phyloP scores from a whole-genome alignment of 148 eudicot species.

The Amaranthus cruentus region DNA sequence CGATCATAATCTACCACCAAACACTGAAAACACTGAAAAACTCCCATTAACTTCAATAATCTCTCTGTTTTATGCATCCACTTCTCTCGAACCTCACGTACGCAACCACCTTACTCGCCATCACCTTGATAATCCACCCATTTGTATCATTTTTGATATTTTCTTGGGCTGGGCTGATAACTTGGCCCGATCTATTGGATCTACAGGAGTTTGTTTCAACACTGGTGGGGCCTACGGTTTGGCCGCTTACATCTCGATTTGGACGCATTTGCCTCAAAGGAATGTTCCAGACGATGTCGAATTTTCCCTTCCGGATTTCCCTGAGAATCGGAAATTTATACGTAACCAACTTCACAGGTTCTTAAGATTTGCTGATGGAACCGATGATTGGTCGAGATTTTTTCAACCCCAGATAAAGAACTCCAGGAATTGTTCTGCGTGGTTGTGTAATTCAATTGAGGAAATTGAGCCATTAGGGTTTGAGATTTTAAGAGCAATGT shows the following conservation, averaged over 20 bases:
- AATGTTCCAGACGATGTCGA: constrained; percentile 28
- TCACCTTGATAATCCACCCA: constrained; percentile 44
- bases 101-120: constrained; percentile 7
- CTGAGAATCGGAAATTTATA: constrained; percentile 38
- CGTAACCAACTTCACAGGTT: constrained; percentile 45
- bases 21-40: constrained; percentile 39
- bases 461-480: constrained; percentile 69
- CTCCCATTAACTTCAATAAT: constrained; percentile 15
- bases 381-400: constrained; percentile 55
- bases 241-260: constrained; percentile 46
- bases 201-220: constrained; percentile 45
- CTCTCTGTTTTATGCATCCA: constrained; percentile 15
- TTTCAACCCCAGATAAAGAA: constrained; percentile 44
- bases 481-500: constrained; percentile 30
- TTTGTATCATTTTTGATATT: constrained; percentile 46
- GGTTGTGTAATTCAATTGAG: constrained; percentile 60
- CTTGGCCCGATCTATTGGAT: constrained; percentile 39
- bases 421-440: constrained; percentile 38
- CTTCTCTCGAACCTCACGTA: constrained; percentile 42
- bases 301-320: constrained; percentile 60
- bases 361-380: constrained; percentile 52
- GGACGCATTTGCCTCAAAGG: constrained; percentile 70
- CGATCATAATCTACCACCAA: constrained; percentile 70
- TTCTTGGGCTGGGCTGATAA: constrained; percentile 63
- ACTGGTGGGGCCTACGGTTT: constrained; percentile 88